These are phyloP conservation scores for Aspergillus carbonarius DNA, from an alignment of 2,329 filamentous ascomycete species.

Conservation along the genomic window DNA sequence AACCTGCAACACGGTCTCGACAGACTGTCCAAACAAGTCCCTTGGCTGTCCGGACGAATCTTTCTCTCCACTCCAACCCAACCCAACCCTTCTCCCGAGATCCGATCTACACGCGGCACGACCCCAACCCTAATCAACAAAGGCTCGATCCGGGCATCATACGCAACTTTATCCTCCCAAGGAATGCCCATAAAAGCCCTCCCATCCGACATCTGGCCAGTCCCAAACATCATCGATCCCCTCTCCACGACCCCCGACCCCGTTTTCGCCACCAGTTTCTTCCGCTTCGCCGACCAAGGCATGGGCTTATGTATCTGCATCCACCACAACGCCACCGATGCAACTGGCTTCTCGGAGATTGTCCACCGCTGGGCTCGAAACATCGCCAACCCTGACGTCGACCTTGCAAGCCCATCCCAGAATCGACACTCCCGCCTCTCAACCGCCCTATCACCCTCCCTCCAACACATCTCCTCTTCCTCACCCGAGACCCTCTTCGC, in stretches of 20 bases:
- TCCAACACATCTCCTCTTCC: not conserved
- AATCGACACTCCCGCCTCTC: not conserved
- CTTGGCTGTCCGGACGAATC: too few species aligned
- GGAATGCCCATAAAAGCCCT: slow-evolving; percentile 1
- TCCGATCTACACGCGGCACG: too few species aligned
- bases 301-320: slow-evolving; percentile 11
- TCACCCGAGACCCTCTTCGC: not conserved
- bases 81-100: too few species aligned
- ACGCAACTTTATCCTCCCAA: not conserved
- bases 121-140: too few species aligned
- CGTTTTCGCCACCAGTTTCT: slow-evolving; percentile 14
- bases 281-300: slow-evolving; percentile 12
- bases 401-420: not conserved
- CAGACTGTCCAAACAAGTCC: too few species aligned
- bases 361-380: slow-evolving; percentile 3
- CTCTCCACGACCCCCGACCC: not conserved
- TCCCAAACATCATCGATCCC: not conserved
- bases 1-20: too few species aligned
- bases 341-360: slow-evolving; percentile 5
- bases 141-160: too few species aligned
- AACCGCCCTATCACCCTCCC: not conserved
- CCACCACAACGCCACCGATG: slow-evolving; percentile 15
- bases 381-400: not conserved
- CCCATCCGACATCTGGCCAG: slow-evolving; percentile 5
- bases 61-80: too few species aligned